These are phyloP conservation scores for Cladosporium oxysporum DNA, from an alignment of 2,329 filamentous ascomycete genomes.

Conservation along the genomic window DNA sequence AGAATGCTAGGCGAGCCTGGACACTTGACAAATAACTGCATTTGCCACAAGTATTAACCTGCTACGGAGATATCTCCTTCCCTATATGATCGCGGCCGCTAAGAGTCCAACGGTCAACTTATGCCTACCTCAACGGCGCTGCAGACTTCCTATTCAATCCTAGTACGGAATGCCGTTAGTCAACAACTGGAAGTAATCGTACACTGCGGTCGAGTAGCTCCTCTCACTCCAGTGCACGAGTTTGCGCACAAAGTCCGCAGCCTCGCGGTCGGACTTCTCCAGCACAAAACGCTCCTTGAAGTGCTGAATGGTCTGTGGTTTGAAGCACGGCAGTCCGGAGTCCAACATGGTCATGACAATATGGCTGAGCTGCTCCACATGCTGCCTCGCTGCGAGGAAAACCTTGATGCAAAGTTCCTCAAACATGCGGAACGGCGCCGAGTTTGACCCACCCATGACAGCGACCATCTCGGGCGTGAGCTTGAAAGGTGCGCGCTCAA, in stretches of 20 bases:
- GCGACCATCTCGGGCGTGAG: slow-evolving; percentile 96
- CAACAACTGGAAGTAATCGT: slow-evolving; percentile 96
- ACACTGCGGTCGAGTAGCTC: slow-evolving; percentile 89
- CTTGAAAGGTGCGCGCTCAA: slow-evolving; percentile 98
- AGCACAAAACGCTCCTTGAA: slow-evolving; percentile 91
- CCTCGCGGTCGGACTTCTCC: slow-evolving; percentile 87
- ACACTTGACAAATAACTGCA: too few species aligned
- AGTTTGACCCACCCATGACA: slow-evolving; percentile 88
- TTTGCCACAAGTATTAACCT: not conserved
- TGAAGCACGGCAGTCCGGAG: slow-evolving; percentile 94
- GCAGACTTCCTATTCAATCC: not conserved
- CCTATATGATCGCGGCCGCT: not conserved
- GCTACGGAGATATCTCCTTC: not conserved
- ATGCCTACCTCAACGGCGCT: not conserved
- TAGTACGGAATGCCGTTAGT: slow-evolving; percentile 97
- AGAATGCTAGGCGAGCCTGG: not conserved
- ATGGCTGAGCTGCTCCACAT: slow-evolving; percentile 85
- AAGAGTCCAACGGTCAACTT: not conserved
- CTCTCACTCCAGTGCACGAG: slow-evolving; percentile 87
- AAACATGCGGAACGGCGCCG: slow-evolving; percentile 92
- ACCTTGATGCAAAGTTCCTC: slow-evolving; percentile 95
- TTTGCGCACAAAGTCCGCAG: slow-evolving; percentile 89
- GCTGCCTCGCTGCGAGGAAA: slow-evolving; percentile 83
- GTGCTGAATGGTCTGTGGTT: slow-evolving; percentile 89
- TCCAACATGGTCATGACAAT: slow-evolving; percentile 95